Evolutionary conservation across 1,284 basidiomycete genomes (phyloP), one percentile per base, ranked within the genome.

Genomic region (Chondrostereum purpureum): DNA sequence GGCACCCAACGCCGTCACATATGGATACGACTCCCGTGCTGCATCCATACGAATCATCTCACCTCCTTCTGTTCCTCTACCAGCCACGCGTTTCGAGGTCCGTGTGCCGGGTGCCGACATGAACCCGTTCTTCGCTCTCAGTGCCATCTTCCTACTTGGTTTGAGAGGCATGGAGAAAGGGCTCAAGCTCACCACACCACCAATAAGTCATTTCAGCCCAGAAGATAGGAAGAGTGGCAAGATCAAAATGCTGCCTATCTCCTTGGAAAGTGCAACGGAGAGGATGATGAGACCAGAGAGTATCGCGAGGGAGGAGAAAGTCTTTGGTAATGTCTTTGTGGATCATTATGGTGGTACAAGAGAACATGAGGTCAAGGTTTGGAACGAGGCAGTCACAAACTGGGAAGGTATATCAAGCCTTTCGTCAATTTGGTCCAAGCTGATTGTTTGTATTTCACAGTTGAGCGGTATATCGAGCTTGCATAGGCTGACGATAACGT

Each of bases 31-130:
- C 66, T 93, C 90, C 17, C 87, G 94, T 22, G 83, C 86, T 0
- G 93, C 92, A 1, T 92, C 90, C 8, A 80, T 98, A 45, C 83
- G 94, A 34, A 87, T 98, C 54, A 83, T 98, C 56, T 85, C 87
- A 0, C 92, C 94, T 2, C 95, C 94, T 0, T 85, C 88, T 4
- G 86, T 87, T 6, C 77, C 86, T 3, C 75, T 78, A 8, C 66
- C 81, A 5, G 91, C 88, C 2, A 95, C 95, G 1, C 77, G 95
- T 39, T 77, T 96, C 55, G 92, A 96, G 64, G 67, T 96, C 13
- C 84, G 94, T 39, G 82, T 98, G n/a, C 92, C 95, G 2, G 94
- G 95, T 14, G 94, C 94, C 33, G 94, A 98, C 59, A 90, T 96
- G 77, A 93, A 95, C 64, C 85, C 93, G 0, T 89, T 92, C 65